Percentiles rank a stretch among this genome's conserved stretches.
These are phyloP conservation scores for Penicillium freii DNA, from an alignment of 2,329 filamentous ascomycete genomes.

Conservation along the genomic window DNA sequence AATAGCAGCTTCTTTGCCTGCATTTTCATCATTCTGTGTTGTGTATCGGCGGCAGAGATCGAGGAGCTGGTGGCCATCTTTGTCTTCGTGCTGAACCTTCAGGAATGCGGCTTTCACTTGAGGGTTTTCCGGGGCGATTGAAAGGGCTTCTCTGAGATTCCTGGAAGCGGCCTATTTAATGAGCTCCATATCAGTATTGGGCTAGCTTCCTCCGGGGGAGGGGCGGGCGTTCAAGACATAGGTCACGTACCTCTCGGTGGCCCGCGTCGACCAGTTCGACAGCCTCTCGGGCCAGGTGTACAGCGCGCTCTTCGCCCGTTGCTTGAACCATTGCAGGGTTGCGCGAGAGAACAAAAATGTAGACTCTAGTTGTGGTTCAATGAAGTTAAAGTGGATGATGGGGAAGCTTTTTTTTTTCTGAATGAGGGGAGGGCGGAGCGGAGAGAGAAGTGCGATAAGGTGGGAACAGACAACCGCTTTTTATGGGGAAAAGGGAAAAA, in stretches of 20 bases:
- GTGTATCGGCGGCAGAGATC: conserved; percentile 47
- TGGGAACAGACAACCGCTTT: conserved; percentile 4
- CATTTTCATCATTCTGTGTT: conserved; percentile 41
- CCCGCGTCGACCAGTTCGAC: conserved; percentile 48
- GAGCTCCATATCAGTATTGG: not conserved
- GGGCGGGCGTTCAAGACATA: not conserved
- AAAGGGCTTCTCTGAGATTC: conserved; percentile 50
- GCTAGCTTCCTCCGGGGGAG: not conserved
- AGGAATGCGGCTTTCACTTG: conserved; percentile 48
- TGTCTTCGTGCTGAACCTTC: conserved; percentile 45
- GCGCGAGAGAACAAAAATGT: conserved; percentile 4
- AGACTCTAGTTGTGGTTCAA: not conserved
- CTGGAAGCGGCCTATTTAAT: conserved; percentile 44
- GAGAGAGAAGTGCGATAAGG: conserved; percentile 13
- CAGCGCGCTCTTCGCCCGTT: conserved; percentile 47
- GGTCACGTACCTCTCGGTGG: conserved; percentile 43
- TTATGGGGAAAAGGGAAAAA: conserved; percentile 9
- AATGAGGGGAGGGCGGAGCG: conserved; percentile 14
- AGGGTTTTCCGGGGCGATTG: conserved; percentile 46
- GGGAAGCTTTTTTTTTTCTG: conserved; percentile 11
- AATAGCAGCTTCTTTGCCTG: conserved; percentile 45
- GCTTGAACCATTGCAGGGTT: conserved; percentile 43
- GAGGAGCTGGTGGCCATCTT: conserved; percentile 44
- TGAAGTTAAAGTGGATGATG: not conserved
- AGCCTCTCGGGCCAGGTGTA: conserved; percentile 47